Evolutionary conservation across 768 basidiomycete genomes (phyloP).

Genomic region (Naganishia onofrii): DNA sequence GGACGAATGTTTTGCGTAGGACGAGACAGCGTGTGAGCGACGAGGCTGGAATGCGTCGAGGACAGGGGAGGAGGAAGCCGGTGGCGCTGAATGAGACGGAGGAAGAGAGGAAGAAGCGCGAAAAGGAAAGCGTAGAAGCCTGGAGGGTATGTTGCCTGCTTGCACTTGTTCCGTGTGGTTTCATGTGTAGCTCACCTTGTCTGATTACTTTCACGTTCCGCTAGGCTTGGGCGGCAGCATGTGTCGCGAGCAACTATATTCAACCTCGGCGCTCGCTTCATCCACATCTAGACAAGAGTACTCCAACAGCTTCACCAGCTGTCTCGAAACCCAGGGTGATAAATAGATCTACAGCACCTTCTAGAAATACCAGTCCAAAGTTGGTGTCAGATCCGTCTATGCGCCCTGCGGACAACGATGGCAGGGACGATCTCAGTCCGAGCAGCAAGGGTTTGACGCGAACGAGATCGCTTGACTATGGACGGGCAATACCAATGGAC

Average conservation of each 20-base stretch:
- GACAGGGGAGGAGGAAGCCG: conserved; percentile 5
- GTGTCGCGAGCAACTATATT: conserved; percentile 22
- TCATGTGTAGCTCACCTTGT: neutral
- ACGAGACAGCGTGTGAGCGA: neutral
- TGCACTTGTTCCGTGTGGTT: neutral
- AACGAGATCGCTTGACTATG: neutral
- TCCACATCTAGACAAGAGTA: neutral
- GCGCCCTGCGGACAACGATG: too few species aligned
- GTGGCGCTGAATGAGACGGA: conserved; percentile 18
- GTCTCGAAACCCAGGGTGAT: too few species aligned
- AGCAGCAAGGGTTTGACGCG: neutral
- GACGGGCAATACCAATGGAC: neutral
- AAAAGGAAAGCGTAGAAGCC: conserved; percentile 22
- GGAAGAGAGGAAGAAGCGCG: conserved; percentile 23
- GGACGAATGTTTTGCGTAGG: neutral
- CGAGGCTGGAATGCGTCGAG: neutral
- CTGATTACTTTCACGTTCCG: neutral
- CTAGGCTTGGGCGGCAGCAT: conserved; percentile 30
- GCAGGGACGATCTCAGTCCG: neutral
- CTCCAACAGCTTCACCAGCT: neutral
- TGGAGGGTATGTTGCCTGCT: conserved; percentile 26
- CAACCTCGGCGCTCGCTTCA: neutral
- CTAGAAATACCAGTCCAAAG: conserved; percentile 9
- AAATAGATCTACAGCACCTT: neutral
- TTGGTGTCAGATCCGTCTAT: neutral